Evolutionary conservation across 2,329 filamentous ascomycete genomes (phyloP).

Genomic region (Cephalotrichum gorgonifer): DNA sequence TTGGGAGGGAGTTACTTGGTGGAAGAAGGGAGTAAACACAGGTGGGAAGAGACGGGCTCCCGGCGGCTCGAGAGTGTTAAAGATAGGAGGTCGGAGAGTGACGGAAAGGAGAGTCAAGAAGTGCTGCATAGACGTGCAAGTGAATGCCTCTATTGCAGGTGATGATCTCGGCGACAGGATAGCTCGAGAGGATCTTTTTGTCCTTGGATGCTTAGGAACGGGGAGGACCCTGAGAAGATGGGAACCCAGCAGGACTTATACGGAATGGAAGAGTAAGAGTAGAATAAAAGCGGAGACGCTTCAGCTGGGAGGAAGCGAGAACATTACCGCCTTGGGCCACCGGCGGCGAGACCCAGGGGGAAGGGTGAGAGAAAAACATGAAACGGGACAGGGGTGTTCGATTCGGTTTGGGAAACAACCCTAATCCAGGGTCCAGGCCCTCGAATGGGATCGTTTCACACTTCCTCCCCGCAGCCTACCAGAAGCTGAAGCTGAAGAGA

Average conservation of each 20-base stretch:
- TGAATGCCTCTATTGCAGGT: constrained; percentile 4
- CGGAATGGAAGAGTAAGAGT: not conserved
- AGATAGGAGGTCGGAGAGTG: not conserved
- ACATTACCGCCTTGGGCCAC: not conserved
- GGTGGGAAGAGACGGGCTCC: not conserved
- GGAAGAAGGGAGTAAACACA: not conserved
- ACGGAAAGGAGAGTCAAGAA: not conserved
- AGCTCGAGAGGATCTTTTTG: not conserved
- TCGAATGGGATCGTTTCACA: too few relatives aligned
- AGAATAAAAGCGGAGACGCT: constrained; percentile 5
- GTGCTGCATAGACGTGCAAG: constrained; percentile 1
- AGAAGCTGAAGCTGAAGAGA: too few relatives aligned
- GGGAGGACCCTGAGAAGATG: not conserved
- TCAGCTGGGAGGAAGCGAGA: constrained; percentile 3
- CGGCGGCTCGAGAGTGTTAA: not conserved
- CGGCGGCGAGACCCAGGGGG: not conserved
- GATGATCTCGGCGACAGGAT: not conserved
- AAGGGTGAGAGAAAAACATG: too few relatives aligned
- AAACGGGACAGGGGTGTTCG: not conserved
- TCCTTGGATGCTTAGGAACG: not conserved
- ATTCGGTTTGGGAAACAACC: not conserved
- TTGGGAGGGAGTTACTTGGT: too few relatives aligned
- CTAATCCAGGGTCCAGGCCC: too few relatives aligned
- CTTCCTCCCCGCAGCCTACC: too few relatives aligned
- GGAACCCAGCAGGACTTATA: constrained; percentile 1